Percentiles rank a stretch among this genome's conserved stretches.
These are phyloP conservation scores for Penicillium sp. DNA, from an alignment of 2,329 filamentous ascomycete genomes.

Conservation along the genomic window DNA sequence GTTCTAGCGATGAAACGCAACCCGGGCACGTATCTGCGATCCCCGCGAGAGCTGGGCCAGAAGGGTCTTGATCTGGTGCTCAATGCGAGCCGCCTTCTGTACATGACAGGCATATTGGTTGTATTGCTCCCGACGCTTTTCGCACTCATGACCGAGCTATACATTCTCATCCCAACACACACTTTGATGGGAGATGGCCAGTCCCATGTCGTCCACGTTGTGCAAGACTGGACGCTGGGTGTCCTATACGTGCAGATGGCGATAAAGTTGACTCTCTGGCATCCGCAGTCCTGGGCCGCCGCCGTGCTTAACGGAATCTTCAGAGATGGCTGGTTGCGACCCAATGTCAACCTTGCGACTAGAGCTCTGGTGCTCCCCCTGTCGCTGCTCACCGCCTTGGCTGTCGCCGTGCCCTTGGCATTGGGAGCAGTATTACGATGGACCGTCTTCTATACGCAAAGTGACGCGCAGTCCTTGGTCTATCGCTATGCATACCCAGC, in stretches of 20 bases:
- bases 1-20: constrained; percentile 24
- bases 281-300: constrained; percentile 68
- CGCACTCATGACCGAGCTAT: constrained; percentile 79
- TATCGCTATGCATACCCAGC: constrained; percentile 75
- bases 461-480: constrained; percentile 41
- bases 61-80: constrained; percentile 18
- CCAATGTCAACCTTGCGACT: constrained; percentile 75
- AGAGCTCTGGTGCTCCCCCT: constrained; percentile 82
- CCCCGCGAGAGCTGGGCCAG: constrained; percentile 29
- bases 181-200: constrained; percentile 60
- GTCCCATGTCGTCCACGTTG: constrained; percentile 64
- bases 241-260: constrained; percentile 84
- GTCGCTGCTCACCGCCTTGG: constrained; percentile 57
- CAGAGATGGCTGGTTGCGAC: constrained; percentile 72
- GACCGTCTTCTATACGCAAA: constrained; percentile 34
- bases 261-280: constrained; percentile 65
- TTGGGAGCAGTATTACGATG: constrained; percentile 55
- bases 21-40: constrained; percentile 28
- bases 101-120: constrained; percentile 72
- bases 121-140: constrained; percentile 80
- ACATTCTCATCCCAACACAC: constrained; percentile 81
- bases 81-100: constrained; percentile 58
- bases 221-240: constrained; percentile 92
- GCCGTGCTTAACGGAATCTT: constrained; percentile 72
- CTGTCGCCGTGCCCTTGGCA: constrained; percentile 64